phyloP scores from a whole-genome alignment of 1,139 yeast species.

The Candida neerlandica region DNA sequence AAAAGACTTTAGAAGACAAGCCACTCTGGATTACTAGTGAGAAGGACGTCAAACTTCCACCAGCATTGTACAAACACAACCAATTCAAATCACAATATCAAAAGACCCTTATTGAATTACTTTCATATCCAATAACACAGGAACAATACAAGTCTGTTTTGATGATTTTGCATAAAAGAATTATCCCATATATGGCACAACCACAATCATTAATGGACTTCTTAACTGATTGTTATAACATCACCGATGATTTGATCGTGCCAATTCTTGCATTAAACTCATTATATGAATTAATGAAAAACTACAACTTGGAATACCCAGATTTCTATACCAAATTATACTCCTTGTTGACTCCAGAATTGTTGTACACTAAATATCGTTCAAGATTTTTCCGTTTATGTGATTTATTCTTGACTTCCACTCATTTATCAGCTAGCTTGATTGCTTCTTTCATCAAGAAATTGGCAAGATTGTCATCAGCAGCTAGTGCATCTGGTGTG shows the following conservation, averaged over 20 bases:
- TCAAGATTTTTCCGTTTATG: slow-evolving; percentile 86
- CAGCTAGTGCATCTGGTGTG: slow-evolving; percentile 89
- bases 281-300: slow-evolving; percentile 79
- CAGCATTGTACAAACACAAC: slow-evolving; percentile 53
- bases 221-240: slow-evolving; percentile 78
- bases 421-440: slow-evolving; percentile 81
- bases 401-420: slow-evolving; percentile 82
- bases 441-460: slow-evolving; percentile 90
- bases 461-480: slow-evolving; percentile 70
- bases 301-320: slow-evolving; percentile 87
- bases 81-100: slow-evolving; percentile 71
- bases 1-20: slow-evolving; percentile 33
- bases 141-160: slow-evolving; percentile 72
- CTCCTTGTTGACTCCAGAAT: slow-evolving; percentile 71
- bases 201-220: slow-evolving; percentile 92
- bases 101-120: slow-evolving; percentile 60
- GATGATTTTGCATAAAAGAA: slow-evolving; percentile 74
- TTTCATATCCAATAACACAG: slow-evolving; percentile 51
- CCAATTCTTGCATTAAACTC: slow-evolving; percentile 88
- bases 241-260: slow-evolving; percentile 62
- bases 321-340: slow-evolving; percentile 84
- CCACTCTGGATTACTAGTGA: slow-evolving; percentile 27
- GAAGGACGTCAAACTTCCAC: slow-evolving; percentile 48
- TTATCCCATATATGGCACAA: slow-evolving; percentile 77
- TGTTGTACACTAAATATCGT: slow-evolving; percentile 77